Percentiles rank a stretch among this genome's conserved stretches.
These are phyloP conservation scores for Cercospora sojina DNA, from an alignment of 2,329 filamentous ascomycete species.

Conservation along the genomic window DNA sequence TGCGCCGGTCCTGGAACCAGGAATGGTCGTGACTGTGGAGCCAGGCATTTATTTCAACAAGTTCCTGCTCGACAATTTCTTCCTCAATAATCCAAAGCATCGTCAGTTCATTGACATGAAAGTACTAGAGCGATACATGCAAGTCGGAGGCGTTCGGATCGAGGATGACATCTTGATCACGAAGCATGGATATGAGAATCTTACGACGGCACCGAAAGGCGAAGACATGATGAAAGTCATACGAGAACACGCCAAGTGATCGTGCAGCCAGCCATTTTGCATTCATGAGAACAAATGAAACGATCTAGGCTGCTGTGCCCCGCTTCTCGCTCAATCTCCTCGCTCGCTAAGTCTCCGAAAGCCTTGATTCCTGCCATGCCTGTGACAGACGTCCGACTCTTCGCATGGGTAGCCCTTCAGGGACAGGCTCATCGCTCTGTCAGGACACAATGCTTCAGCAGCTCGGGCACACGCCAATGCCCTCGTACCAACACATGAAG, in stretches of 20 bases:
- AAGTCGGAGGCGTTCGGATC: constrained; percentile 83
- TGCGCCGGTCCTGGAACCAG: constrained; percentile 48
- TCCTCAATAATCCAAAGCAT: constrained; percentile 60
- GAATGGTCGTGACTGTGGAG: constrained; percentile 88
- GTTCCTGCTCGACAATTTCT: constrained; percentile 66
- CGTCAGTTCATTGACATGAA: constrained; percentile 63
- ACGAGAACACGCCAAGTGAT: constrained; percentile 18
- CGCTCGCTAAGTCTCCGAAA: not conserved
- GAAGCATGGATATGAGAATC: constrained; percentile 72
- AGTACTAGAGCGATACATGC: constrained; percentile 67
- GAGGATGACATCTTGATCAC: constrained; percentile 86
- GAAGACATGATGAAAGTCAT: constrained; percentile 36
- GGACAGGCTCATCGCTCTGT: not conserved
- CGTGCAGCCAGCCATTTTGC: not conserved
- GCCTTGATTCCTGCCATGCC: not conserved
- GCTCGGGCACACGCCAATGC: not conserved
- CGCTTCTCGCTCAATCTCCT: not conserved
- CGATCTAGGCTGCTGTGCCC: not conserved
- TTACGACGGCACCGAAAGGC: constrained; percentile 71
- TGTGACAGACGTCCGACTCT: not conserved
- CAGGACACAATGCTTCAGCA: not conserved
- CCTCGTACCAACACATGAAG: not conserved
- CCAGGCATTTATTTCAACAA: constrained; percentile 80
- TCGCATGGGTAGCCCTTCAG: not conserved
- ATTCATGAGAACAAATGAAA: not conserved